Evolutionary conservation across 1,284 basidiomycete species (phyloP).

Genomic region (Cystobasidium slooffiae): DNA sequence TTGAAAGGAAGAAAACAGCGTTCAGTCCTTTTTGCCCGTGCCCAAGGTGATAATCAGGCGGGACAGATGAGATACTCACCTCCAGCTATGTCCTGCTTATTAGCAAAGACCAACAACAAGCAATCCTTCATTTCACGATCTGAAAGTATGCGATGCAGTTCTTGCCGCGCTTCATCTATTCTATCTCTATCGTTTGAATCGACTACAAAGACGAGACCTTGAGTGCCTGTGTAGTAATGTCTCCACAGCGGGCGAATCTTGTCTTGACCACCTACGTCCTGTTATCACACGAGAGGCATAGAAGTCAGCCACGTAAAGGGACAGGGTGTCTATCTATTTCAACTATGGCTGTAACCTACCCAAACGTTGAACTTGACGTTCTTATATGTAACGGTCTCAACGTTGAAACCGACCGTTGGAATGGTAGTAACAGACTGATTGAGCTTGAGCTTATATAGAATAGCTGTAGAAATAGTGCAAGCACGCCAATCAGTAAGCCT

Average conservation of each 20-base stretch:
- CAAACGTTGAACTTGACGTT: constrained; percentile 58
- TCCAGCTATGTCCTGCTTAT: constrained; percentile 98
- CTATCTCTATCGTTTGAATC: constrained; percentile 84
- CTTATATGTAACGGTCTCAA: constrained; percentile 59
- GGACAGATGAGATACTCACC: constrained; percentile 64
- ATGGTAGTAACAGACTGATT: constrained; percentile 61
- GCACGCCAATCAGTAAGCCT: background rate
- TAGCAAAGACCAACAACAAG: constrained; percentile 94
- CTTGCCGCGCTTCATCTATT: constrained; percentile 94
- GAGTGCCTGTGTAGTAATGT: constrained; percentile 80
- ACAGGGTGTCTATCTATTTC: no score
- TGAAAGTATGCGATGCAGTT: constrained; percentile 93
- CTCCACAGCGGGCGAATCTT: constrained; percentile 71
- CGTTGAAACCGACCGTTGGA: constrained; percentile 63
- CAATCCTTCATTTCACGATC: constrained; percentile 99
- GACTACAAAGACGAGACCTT: constrained; percentile 69
- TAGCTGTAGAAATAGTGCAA: constrained; percentile 57
- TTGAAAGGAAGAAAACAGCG: background rate
- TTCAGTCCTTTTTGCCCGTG: constrained; percentile 14
- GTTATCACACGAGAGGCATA: background rate
- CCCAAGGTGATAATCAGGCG: constrained; percentile 39
- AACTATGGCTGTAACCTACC: no score
- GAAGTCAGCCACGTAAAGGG: no score
- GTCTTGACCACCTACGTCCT: constrained; percentile 61
- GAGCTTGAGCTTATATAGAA: constrained; percentile 61